Conservation (phyloP, 805 yeast genomes). For the Saccharomyces jurei region DNA sequence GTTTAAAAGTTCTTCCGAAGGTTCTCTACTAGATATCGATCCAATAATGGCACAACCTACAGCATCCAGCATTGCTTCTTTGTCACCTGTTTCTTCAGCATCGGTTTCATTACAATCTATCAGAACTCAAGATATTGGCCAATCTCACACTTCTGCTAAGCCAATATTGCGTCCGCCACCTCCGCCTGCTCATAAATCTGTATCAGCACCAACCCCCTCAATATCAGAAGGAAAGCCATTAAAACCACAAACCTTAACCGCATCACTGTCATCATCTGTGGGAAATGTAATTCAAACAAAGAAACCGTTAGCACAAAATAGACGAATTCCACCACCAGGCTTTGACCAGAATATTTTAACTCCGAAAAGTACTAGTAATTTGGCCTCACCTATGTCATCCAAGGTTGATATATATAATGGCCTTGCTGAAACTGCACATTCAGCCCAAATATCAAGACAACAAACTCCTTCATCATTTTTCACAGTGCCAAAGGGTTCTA, state of each 20-base stretch:
- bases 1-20: background rate
- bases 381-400: background rate
- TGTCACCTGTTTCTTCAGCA: constrained; percentile 1
- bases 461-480: background rate
- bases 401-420: background rate
- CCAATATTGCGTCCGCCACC: constrained; percentile 15
- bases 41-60: background rate
- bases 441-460: background rate
- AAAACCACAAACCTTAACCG: constrained; percentile 6
- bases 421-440: background rate
- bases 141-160: background rate
- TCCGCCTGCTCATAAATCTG: constrained; percentile 11
- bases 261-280: constrained; percentile 16
- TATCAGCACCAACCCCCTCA: constrained; percentile 4
- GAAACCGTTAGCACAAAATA: background rate
- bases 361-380: constrained; percentile 23
- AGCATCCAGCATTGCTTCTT: constrained; percentile 1
- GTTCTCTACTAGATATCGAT: constrained; percentile 9
- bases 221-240: constrained; percentile 1
- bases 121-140: background rate
- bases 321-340: constrained; percentile 31
- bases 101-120: constrained; percentile 7
- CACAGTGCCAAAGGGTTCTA: background rate
- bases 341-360: constrained; percentile 28
- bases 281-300: constrained; percentile 4